Evolutionary conservation across 176 grass and related monocot species (phyloP).

Genomic region (Carex cristatella): DNA sequence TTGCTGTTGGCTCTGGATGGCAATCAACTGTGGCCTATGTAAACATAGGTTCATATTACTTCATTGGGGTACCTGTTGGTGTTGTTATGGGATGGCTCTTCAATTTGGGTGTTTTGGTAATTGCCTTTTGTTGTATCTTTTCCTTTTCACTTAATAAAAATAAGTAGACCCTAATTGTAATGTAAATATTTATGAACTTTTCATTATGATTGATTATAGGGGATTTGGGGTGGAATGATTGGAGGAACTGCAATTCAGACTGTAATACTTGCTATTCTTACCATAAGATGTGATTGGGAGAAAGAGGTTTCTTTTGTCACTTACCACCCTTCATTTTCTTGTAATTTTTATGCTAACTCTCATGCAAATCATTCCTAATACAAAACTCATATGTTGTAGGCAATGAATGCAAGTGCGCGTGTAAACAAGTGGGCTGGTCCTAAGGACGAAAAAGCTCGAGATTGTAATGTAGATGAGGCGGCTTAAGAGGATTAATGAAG

Average conservation of each 20-base stretch:
- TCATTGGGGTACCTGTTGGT: slow-evolving; percentile 75
- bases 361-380: background rate
- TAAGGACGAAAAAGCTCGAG: slow-evolving; percentile 1
- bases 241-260: slow-evolving; percentile 83
- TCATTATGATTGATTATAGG: slow-evolving; percentile 27
- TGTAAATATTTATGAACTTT: background rate
- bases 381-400: slow-evolving; percentile 35
- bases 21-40: slow-evolving; percentile 81
- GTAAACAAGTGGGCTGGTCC: slow-evolving; percentile 43
- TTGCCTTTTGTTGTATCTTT: background rate
- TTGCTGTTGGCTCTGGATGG: slow-evolving; percentile 90
- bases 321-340: background rate
- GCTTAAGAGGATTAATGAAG: background rate
- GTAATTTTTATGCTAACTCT: background rate
- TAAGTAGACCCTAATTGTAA: background rate
- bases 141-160: slow-evolving; percentile 1
- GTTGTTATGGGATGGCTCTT: slow-evolving; percentile 75
- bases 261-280: slow-evolving; percentile 57
- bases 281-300: slow-evolving; percentile 74
- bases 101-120: slow-evolving; percentile 76
- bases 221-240: slow-evolving; percentile 93
- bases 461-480: background rate
- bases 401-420: slow-evolving; percentile 47
- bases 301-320: slow-evolving; percentile 44
- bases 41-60: slow-evolving; percentile 81